Base-by-base conservation (phyloP, 345 rosid genomes). In the Ricinus communis region DNA sequence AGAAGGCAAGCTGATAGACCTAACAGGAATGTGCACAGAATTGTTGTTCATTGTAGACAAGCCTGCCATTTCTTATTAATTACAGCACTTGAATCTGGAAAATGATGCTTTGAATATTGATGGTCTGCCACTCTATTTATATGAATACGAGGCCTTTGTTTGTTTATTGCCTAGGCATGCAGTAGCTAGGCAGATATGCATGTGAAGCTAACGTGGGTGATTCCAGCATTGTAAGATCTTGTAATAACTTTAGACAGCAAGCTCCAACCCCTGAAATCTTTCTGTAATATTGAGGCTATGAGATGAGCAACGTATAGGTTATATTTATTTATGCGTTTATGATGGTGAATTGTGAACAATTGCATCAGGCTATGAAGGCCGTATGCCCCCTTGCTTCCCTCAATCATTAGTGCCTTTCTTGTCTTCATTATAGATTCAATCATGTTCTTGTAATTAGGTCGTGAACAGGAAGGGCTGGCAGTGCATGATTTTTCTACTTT, bases 1-100 rank as follows among this genome's bases (percentile, higher is more conserved):
- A 1, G 85, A 70, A 8, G 87, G 90, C 84, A 86, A 72, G 76
- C 90, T 86, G 56, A 74, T 68, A 25, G 90, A 86, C 59, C 90
- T 74, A 38, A 59, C 62, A 28, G 82, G 86, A 60, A 67, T 63
- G 28, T 83, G 85, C 46, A 46, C 33, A 18, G 30, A 65, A 68
- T 73, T 49, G 27, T 63, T 22, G n/a, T 14, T 25, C 15, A 5
- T 5, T 63, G 65, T 9, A 62, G 47, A 59, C 11, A 41, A 49
- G n/a, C 47, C 15, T 19, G 71, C 76, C 77, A 76, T 82, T 4
- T 27, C 18, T 31, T 21, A 24, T 43, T 66, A 15, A 21, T 54
- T n/a, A 30, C 19, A 10, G 43, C 31, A n/a, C 30, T 49, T n/a
- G 19, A 69, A 45, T 57, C 27, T 19, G 18, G 27, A 15, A 15